Evolutionary conservation across 2,329 filamentous ascomycete genomes (phyloP).

Genomic region (Beauveria brongniartii): DNA sequence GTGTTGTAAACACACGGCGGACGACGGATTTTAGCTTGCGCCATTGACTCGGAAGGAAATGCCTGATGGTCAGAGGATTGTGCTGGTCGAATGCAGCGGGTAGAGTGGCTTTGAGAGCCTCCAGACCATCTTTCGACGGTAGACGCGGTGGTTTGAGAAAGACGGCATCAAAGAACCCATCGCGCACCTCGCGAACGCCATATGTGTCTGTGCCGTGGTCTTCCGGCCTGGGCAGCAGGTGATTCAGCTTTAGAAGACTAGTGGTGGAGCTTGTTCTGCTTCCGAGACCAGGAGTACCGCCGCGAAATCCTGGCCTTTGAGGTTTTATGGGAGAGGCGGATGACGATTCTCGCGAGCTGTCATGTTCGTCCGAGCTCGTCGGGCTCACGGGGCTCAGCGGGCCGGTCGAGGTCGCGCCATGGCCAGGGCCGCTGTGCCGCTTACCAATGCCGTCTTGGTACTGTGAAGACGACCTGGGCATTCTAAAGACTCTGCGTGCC

Average conservation of each 20-base stretch:
- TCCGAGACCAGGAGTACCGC: conserved; percentile 5
- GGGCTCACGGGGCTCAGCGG: background rate
- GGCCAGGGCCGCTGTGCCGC: background rate
- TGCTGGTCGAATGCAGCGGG: conserved; percentile 38
- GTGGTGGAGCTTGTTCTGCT: conserved; percentile 20
- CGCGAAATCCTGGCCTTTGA: background rate
- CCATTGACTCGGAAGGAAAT: conserved; percentile 40
- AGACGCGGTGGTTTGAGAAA: conserved; percentile 36
- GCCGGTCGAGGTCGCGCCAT: background rate
- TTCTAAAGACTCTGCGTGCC: background rate
- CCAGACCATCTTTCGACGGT: conserved; percentile 28
- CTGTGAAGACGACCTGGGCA: background rate
- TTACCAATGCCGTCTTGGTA: background rate
- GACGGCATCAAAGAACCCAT: conserved; percentile 40
- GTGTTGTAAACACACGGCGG: conserved; percentile 36
- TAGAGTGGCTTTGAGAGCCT: conserved; percentile 34
- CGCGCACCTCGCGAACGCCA: conserved; percentile 34
- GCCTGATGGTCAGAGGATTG: conserved; percentile 36
- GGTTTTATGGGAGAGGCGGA: background rate
- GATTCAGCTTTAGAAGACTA: conserved; percentile 26
- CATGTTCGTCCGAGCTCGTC: background rate
- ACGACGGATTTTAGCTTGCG: conserved; percentile 34
- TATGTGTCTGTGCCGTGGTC: conserved; percentile 31
- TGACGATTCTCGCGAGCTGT: background rate
- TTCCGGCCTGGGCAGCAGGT: conserved; percentile 26